Evolutionary conservation across 768 basidiomycete species (phyloP), one percentile per base, ranked within the genome.

Genomic region (Pisolithus marmoratus): DNA sequence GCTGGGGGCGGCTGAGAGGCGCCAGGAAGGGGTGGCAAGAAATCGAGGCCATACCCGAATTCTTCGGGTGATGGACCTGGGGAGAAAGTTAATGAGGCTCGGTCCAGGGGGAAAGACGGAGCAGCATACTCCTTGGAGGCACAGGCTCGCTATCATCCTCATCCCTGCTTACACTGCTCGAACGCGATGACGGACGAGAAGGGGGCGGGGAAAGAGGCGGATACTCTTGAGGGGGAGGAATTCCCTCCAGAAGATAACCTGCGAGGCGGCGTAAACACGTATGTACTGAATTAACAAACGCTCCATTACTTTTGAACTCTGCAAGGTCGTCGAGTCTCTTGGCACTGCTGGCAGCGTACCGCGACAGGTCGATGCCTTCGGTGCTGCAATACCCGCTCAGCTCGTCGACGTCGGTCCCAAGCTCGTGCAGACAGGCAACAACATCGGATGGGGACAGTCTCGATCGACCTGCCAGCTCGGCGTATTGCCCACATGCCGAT

Each of bases 381-480:
- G 78, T 72, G n/a, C 68, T 63, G 48, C 75, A 78, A 59, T 87
- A 90, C 52, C 85, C 84, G 23, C 62, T 69, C 49, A 93, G 70
- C 63, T 93, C 90, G 8, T 86, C 80, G 22, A 88, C 51, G 40
- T 74, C 77, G 1, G 88, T 76, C 17, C 90, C 90, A 15, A 91
- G 72, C 49, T 91, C 89, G n/a, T 80, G 80, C 26, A 93, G 71
- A 9, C 85, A 87, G 11, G 72, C 72, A 3, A 83, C 59, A 5
- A 82, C 81, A 66, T 93, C 90, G 49, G 74, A 70, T 0, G 76
- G 69, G 15, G 78, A 78, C 19, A 89, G 63, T 22, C 69, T 70
- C 2, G 76, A 74, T 45, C 90, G 70, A n/a, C 87, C 89, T 1
- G 87, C 78, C 60, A 88, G 86, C 52, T 85, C 78, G 1, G 89